A percentile compares a stretch with the other conserved stretches of the same genome.
These are phyloP conservation scores for Carex littledalei DNA, from an alignment of 176 grass and related monocot genomes.

Conservation along the genomic window DNA sequence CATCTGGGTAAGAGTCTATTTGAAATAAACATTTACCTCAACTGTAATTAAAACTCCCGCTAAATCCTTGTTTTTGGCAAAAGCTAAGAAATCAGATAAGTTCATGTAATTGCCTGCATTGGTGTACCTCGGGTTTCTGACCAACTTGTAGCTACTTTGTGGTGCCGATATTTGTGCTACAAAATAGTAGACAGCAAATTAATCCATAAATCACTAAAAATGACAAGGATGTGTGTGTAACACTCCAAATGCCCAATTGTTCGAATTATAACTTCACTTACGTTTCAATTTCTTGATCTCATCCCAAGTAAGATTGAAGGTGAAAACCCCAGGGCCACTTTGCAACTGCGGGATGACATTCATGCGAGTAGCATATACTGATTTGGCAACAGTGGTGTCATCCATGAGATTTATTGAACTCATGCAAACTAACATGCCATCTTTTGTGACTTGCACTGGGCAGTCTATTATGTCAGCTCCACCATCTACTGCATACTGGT, in stretches of 20 bases:
- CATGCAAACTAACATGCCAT: conserved; percentile 75
- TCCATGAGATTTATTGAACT: conserved; percentile 53
- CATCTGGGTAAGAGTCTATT: neutral
- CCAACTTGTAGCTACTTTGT: conserved; percentile 3
- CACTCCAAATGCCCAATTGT: neutral
- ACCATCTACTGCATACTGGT: conserved; percentile 58
- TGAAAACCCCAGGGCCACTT: conserved; percentile 54
- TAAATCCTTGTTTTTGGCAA: conserved; percentile 64
- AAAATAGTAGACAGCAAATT: conserved; percentile 23
- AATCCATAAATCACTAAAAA: conserved; percentile 12
- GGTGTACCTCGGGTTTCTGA: conserved; percentile 69
- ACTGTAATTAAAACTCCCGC: conserved; percentile 73
- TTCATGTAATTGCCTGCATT: conserved; percentile 70
- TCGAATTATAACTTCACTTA: conserved; percentile 36
- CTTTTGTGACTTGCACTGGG: conserved; percentile 74
- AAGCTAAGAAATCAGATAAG: conserved; percentile 76
- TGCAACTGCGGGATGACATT: conserved; percentile 51
- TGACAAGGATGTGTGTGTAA: neutral
- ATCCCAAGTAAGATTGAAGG: conserved; percentile 89
- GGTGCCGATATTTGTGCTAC: conserved; percentile 69
- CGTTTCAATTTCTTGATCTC: conserved; percentile 64
- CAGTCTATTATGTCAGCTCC: conserved; percentile 97
- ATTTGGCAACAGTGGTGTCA: conserved; percentile 63
- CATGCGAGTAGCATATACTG: conserved; percentile 33
- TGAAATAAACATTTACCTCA: conserved; percentile 53